phyloP scores from a whole-genome alignment of 805 yeast species.

The Wickerhamia fluorescens region DNA sequence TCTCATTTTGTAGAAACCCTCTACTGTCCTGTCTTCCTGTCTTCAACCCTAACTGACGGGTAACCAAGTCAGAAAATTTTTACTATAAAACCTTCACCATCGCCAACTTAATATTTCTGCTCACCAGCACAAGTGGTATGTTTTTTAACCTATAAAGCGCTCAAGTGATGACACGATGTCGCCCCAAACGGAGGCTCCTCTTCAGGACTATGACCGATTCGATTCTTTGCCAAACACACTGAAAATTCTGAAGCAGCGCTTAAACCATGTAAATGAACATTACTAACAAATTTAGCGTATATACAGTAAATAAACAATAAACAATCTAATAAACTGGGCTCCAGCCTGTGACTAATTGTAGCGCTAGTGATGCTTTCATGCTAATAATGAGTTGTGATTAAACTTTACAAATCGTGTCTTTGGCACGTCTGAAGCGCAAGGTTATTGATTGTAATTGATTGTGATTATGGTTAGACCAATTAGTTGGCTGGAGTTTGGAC shows the following conservation, averaged over 20 bases:
- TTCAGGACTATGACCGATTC: slow-evolving; percentile 64
- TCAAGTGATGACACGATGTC: slow-evolving; percentile 59
- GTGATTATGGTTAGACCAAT: no score
- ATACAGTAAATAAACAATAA: neutral
- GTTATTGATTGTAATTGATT: no score
- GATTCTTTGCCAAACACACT: slow-evolving; percentile 59
- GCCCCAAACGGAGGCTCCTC: slow-evolving; percentile 68
- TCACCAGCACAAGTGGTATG: no score
- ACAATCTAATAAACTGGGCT: neutral
- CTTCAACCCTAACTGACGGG: no score
- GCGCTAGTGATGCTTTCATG: slow-evolving; percentile 51
- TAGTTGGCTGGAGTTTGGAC: no score
- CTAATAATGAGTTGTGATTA: slow-evolving; percentile 57
- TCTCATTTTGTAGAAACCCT: no score
- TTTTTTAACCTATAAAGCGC: no score
- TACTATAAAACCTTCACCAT: no score
- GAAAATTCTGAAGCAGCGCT: slow-evolving; percentile 49
- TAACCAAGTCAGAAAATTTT: no score
- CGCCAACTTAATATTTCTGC: no score
- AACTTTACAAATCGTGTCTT: slow-evolving; percentile 25
- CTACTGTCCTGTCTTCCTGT: no score
- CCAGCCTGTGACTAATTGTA: neutral
- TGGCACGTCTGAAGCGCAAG: slow-evolving; percentile 34
- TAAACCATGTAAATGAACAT: no score
- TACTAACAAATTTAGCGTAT: neutral